Percentiles rank a stretch among this genome's conserved stretches.
phyloP scores from a whole-genome alignment of 441 rosid genomes.

The Lepidium campestre region DNA sequence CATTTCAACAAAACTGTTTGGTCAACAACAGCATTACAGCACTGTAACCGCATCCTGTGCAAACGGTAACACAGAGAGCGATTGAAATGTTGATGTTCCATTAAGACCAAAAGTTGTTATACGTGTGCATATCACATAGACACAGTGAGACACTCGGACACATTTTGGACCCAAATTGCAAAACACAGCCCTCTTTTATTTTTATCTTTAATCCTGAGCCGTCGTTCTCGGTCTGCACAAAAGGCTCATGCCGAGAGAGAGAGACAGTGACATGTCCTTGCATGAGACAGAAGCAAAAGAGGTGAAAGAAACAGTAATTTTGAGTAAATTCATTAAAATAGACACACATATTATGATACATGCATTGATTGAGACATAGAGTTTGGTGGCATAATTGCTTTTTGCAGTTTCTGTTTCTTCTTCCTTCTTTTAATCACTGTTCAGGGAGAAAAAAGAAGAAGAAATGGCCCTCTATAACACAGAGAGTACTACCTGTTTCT shows the following conservation, averaged over 20 bases:
- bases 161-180: constrained; percentile 11
- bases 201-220: constrained; percentile 5
- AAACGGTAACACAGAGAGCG: not conserved
- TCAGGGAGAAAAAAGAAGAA: not conserved
- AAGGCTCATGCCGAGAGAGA: constrained; percentile 19
- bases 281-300: constrained; percentile 1
- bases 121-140: not conserved
- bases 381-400: constrained; percentile 6
- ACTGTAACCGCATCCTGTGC: not conserved
- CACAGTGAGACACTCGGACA: not conserved
- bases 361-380: not conserved
- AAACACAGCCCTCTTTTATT: not conserved
- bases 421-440: not conserved
- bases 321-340: not conserved
- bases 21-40: not conserved
- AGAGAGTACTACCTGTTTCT: not conserved
- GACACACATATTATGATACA: not conserved
- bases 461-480: constrained; percentile 1
- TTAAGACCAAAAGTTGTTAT: not conserved
- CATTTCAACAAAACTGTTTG: not conserved
- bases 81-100: not conserved
- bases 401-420: not conserved
- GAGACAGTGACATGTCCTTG: constrained; percentile 19
- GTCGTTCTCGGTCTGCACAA: constrained; percentile 26
- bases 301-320: not conserved